Percentiles rank a stretch among this genome's conserved stretches.
These are phyloP conservation scores for Suillus alpinus DNA, from an alignment of 768 basidiomycete species.

Conservation along the genomic window DNA sequence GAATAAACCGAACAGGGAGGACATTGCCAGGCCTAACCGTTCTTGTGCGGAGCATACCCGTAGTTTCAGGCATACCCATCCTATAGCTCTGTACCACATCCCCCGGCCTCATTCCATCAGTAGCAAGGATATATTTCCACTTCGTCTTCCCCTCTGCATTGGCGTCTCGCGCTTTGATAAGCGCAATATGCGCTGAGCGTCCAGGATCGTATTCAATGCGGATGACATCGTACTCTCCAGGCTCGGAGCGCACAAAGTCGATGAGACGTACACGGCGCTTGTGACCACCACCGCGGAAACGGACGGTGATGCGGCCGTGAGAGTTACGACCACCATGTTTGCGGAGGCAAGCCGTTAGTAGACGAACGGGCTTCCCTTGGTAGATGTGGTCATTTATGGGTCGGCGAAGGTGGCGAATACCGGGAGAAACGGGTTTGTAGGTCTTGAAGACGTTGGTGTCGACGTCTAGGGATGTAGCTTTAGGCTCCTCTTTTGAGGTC, in stretches of 20 bases:
- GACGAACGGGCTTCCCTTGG: conserved; percentile 79
- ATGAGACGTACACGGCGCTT: conserved; percentile 79
- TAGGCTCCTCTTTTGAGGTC: conserved; percentile 27
- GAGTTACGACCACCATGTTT: conserved; percentile 85
- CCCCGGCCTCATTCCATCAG: conserved; percentile 86
- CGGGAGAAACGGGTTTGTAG: conserved; percentile 85
- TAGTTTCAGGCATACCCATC: conserved; percentile 72
- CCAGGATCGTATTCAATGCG: conserved; percentile 97
- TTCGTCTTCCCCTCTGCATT: conserved; percentile 49
- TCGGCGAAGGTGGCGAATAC: conserved; percentile 83
- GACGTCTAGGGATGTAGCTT: conserved; percentile 37
- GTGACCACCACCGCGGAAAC: conserved; percentile 91
- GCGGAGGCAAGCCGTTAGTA: conserved; percentile 78
- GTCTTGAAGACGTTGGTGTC: conserved; percentile 70
- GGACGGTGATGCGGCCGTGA: conserved; percentile 82
- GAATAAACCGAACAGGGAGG: conserved; percentile 86
- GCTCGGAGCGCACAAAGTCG: conserved; percentile 79
- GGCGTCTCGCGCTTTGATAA: conserved; percentile 64
- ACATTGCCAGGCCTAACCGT: conserved; percentile 92
- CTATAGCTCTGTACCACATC: conserved; percentile 86
- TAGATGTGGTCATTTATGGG: conserved; percentile 82
- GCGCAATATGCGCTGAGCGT: conserved; percentile 90
- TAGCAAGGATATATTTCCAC: conserved; percentile 92
- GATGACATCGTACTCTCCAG: conserved; percentile 84
- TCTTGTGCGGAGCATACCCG: conserved; percentile 80